Evolutionary conservation across 2,329 filamentous ascomycete genomes (phyloP).

Genomic region (Fusarium veterinarium): DNA sequence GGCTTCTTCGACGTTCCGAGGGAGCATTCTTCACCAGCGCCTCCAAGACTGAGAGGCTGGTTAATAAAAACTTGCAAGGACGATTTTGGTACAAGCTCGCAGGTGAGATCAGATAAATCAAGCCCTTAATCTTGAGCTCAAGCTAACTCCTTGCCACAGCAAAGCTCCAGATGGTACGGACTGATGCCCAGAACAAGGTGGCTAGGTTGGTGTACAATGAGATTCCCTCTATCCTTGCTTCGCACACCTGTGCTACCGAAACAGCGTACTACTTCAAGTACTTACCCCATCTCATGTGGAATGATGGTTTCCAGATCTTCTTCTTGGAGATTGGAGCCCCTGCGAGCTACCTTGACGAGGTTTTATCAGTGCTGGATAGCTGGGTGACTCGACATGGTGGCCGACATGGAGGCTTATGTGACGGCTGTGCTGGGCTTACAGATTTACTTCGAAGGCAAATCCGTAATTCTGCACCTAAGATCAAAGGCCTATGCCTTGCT

Average conservation of each 20-base stretch:
- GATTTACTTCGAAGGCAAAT: not conserved
- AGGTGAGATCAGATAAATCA: not conserved
- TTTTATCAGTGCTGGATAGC: not conserved
- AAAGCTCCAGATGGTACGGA: not conserved
- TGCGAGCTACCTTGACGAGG: not conserved
- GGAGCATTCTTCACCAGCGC: not conserved
- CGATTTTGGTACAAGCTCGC: not conserved
- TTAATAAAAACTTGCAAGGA: not conserved
- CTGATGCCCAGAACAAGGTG: fast-evolving
- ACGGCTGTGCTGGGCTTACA: fast-evolving
- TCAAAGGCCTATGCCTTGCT: not conserved
- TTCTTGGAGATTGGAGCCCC: not conserved
- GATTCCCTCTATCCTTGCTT: not conserved
- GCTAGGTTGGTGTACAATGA: not conserved
- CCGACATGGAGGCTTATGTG: not conserved
- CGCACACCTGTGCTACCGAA: fast-evolving
- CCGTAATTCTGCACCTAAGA: fast-evolving
- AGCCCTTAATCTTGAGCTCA: not conserved
- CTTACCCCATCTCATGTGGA: fast-evolving
- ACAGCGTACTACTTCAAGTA: not conserved
- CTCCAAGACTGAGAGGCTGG: not conserved
- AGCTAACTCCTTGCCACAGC: not conserved
- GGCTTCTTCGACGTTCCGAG: not conserved
- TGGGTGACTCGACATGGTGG: not conserved
- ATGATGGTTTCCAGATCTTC: not conserved